Evolutionary conservation across 495 filamentous ascomycete genomes (phyloP), one percentile per base, ranked within the genome.

Genomic region (Penicillium verhagenii): DNA sequence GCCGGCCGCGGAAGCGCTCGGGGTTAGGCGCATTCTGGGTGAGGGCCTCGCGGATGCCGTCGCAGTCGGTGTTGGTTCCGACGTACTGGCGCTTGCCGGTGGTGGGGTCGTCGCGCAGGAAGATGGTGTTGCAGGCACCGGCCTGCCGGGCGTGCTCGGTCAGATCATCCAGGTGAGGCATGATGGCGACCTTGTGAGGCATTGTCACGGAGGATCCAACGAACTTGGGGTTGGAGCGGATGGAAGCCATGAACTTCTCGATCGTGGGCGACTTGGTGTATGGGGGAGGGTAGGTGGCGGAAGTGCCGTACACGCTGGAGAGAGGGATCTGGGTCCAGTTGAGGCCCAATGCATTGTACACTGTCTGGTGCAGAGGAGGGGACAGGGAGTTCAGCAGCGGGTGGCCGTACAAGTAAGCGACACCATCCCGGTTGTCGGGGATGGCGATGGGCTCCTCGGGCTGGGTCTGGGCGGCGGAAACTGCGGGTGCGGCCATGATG

Each of bases 11-110:
- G 65, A 82, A 85, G 19, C 76, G 58, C 28, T 56, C 56, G 4
- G 48, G 47, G 14, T 70, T 66, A 0, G 75, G 71, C 18, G 73
- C 59, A 65, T 88, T 88, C 60, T 85, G 79, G 33, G 79, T 67
- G 57, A 90, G 83, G 4, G 85, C 82, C 57, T 89, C 83, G 23
- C 85, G 81, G 53, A 90, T 82, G 16, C 87, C 88, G 56, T 87
- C 81, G 49, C 84, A 86, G 68, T 91, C 87, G 19, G 88, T 90
- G 74, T 91, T 90, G 37, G 87, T 87, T 21, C 87, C 88, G 58
- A 84, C 77, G 57, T 82, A 81, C 26, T 72, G 56, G 29, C 70
- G 70, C 1, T 70, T 66, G 35, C 76, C 74, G 28, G 66, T 65
- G 2, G 54, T 52, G 8, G 64, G 58, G 43, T 75, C 73, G 35